Percentiles rank a stretch among this genome's conserved stretches.
Conservation (phyloP, 441 rosid genomes). For the Bruguiera hainesii region DNA sequence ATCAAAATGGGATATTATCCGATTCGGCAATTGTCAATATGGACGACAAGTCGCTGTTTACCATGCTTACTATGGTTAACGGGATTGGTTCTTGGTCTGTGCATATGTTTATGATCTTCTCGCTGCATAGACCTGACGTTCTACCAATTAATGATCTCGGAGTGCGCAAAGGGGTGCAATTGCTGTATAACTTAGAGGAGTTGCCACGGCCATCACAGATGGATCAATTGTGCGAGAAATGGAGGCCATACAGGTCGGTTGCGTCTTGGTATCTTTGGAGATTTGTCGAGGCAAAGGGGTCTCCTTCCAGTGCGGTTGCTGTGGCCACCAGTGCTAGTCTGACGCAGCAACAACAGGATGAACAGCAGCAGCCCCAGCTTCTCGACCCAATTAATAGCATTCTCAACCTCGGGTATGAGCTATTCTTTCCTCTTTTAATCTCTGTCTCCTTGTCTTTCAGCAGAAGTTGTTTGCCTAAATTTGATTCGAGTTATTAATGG, state of each 20-base stretch:
- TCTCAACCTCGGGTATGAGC: slow-evolving; percentile 73
- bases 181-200: slow-evolving; percentile 72
- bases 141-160: slow-evolving; percentile 90
- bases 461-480: neutral
- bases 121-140: slow-evolving; percentile 95
- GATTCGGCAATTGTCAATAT: slow-evolving; percentile 70
- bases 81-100: slow-evolving; percentile 99
- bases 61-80: slow-evolving; percentile 97
- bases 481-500: neutral
- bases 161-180: slow-evolving; percentile 85
- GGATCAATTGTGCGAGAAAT: slow-evolving; percentile 82
- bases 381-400: slow-evolving; percentile 81
- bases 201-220: slow-evolving; percentile 92
- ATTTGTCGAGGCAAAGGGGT: slow-evolving; percentile 64
- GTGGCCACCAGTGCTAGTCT: slow-evolving; percentile 49
- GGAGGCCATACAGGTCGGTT: slow-evolving; percentile 94
- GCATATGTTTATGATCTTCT: slow-evolving; percentile 95
- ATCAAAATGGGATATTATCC: slow-evolving; percentile 75
- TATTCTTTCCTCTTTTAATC: neutral
- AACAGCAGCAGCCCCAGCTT: slow-evolving; percentile 60
- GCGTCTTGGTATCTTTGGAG: slow-evolving; percentile 95
- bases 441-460: neutral
- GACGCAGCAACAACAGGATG: slow-evolving; percentile 53
- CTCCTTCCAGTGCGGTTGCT: slow-evolving; percentile 60
- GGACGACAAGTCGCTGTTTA: slow-evolving; percentile 93